A percentile compares a stretch with the other conserved stretches of the same genome.
phyloP scores from a whole-genome alignment of 129 eudicot genomes.

The Flaveria sonorensis region DNA sequence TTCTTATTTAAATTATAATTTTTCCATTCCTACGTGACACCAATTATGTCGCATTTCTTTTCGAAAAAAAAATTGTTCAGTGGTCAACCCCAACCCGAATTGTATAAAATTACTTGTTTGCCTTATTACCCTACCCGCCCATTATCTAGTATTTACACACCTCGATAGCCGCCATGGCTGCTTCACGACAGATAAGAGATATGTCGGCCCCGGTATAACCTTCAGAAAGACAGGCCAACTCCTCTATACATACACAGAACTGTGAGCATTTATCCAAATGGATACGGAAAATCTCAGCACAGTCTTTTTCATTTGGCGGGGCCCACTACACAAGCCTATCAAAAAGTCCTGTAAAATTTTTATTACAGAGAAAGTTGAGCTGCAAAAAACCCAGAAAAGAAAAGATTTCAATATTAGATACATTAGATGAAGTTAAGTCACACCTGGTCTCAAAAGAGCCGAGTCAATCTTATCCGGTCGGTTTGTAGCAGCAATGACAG shows the following conservation, averaged over 20 bases:
- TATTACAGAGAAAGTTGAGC: conserved; percentile 6
- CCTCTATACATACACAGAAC: conserved; percentile 63
- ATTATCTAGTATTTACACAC: conserved; percentile 38
- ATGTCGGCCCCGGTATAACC: conserved; percentile 96
- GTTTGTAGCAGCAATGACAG: conserved; percentile 96
- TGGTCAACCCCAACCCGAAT: background rate
- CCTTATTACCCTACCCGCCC: background rate
- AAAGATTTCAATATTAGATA: conserved; percentile 5
- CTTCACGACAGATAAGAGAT: conserved; percentile 73
- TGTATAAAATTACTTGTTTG: background rate
- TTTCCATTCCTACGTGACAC: background rate
- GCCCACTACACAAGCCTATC: conserved; percentile 85
- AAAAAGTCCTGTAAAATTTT: conserved; percentile 66
- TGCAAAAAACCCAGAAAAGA: conserved; percentile 25
- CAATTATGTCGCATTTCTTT: background rate
- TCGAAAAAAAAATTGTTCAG: background rate
- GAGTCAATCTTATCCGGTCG: conserved; percentile 91
- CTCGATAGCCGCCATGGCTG: conserved; percentile 79
- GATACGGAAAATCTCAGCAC: conserved; percentile 70
- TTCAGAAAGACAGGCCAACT: conserved; percentile 70
- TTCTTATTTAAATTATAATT: background rate
- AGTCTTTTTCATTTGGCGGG: conserved; percentile 79
- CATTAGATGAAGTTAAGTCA: conserved; percentile 19
- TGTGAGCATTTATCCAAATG: conserved; percentile 68
- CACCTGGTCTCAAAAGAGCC: conserved; percentile 97